These are phyloP conservation scores for Fusarium sp. DNA, from an alignment of 2,329 filamentous ascomycete species.

Conservation along the genomic window DNA sequence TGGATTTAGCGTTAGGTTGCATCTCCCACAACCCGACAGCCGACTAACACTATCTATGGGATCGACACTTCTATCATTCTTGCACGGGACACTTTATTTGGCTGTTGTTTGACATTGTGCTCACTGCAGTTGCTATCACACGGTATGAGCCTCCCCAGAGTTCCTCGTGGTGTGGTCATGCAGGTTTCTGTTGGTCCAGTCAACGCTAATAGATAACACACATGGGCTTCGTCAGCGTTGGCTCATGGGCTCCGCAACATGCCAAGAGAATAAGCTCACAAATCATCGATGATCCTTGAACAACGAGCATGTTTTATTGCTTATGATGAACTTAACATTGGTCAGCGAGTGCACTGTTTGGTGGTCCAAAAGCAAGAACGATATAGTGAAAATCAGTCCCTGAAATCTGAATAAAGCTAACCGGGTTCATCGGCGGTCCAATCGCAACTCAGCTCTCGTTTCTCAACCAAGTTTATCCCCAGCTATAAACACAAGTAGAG, in stretches of 20 bases:
- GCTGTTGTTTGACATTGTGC: neutral
- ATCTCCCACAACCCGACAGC: conserved; percentile 17
- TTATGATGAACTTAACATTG: neutral
- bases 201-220: conserved; percentile 22
- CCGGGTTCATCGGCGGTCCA: conserved; percentile 2
- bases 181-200: conserved; percentile 19
- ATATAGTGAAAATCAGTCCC: neutral
- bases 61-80: neutral
- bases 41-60: conserved; percentile 7
- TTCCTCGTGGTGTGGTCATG: conserved; percentile 8
- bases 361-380: neutral
- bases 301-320: neutral
- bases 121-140: conserved; percentile 8
- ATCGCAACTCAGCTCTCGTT: neutral
- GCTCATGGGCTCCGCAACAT: neutral
- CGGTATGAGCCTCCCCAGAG: neutral
- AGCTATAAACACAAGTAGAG: neutral
- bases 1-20: neutral
- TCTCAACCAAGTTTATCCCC: conserved; percentile 1
- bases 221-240: conserved; percentile 13
- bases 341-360: neutral
- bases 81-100: neutral
- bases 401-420: neutral
- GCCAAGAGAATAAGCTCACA: conserved; percentile 19
- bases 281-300: conserved; percentile 3